Conservation (phyloP, 768 basidiomycete species). For the Naganishia kalamii region DNA sequence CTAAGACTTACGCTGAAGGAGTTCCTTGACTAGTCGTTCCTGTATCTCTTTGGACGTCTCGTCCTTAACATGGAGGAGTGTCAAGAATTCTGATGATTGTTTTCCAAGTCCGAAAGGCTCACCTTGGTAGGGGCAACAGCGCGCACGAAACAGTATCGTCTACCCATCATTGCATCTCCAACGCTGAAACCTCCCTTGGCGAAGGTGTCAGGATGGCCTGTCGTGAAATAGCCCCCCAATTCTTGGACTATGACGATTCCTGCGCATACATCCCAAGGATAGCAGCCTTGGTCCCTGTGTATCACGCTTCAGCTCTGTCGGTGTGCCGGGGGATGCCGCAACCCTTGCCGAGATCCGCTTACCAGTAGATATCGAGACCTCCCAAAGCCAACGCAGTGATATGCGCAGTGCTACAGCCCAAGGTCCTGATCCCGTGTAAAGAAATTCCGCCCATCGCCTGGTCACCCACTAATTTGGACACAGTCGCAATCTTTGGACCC, state of each 20-base stretch:
- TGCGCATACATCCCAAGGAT: slow-evolving; percentile 73
- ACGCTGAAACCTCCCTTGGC: slow-evolving; percentile 46
- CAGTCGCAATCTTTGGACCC: slow-evolving; percentile 58
- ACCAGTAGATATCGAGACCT: slow-evolving; percentile 82
- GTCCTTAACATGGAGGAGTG: slow-evolving; percentile 29
- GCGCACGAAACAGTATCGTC: slow-evolving; percentile 45
- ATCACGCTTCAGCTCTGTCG: neutral
- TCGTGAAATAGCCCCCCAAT: slow-evolving; percentile 74
- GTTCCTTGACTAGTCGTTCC: slow-evolving; percentile 71
- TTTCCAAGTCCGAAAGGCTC: neutral
- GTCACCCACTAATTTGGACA: slow-evolving; percentile 69
- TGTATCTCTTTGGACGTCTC: slow-evolving; percentile 70
- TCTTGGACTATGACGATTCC: slow-evolving; percentile 87
- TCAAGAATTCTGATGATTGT: neutral
- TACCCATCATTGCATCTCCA: slow-evolving; percentile 41
- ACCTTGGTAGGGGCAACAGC: slow-evolving; percentile 41
- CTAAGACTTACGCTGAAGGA: slow-evolving; percentile 54
- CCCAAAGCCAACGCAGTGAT: slow-evolving; percentile 70
- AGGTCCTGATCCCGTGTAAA: slow-evolving; percentile 73
- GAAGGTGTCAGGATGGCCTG: slow-evolving; percentile 50
- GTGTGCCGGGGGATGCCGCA: too few species aligned
- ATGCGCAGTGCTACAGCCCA: slow-evolving; percentile 56
- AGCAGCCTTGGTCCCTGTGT: slow-evolving; percentile 52
- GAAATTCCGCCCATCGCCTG: slow-evolving; percentile 68
- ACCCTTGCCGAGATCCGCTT: slow-evolving; percentile 26